These are phyloP conservation scores for Tulasnella sp. DNA, from an alignment of 768 basidiomycete genomes.

Conservation along the genomic window DNA sequence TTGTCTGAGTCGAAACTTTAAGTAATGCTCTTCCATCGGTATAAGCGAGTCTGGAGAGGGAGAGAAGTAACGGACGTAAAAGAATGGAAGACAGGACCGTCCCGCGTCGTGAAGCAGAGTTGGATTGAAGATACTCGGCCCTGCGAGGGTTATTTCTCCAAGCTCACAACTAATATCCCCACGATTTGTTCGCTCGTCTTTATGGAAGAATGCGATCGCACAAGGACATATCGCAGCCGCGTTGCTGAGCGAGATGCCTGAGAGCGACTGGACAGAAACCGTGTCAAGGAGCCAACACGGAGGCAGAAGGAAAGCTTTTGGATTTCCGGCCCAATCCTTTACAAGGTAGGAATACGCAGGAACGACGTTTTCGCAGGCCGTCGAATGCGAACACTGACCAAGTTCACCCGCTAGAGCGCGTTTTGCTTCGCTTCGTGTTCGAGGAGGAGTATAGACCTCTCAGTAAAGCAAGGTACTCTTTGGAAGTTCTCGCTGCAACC, in stretches of 20 bases:
- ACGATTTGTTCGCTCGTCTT: neutral
- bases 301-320: neutral
- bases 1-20: neutral
- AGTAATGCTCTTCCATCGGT: neutral
- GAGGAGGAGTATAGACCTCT: neutral
- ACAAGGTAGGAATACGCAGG: neutral
- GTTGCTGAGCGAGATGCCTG: neutral
- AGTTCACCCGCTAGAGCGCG: neutral
- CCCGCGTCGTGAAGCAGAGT: neutral
- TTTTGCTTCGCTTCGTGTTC: neutral
- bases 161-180: neutral
- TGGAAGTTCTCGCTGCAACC: neutral
- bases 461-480: neutral
- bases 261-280: neutral
- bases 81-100: neutral
- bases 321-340: neutral
- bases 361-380: neutral
- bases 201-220: neutral
- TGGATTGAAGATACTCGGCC: neutral
- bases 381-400: too few relatives aligned
- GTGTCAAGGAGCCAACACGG: neutral
- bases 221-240: neutral
- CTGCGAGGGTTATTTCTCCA: neutral
- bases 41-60: neutral
- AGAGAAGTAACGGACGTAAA: neutral